Base-by-base conservation (phyloP, 495 filamentous ascomycete genomes). In the Penicillium canescens region DNA sequence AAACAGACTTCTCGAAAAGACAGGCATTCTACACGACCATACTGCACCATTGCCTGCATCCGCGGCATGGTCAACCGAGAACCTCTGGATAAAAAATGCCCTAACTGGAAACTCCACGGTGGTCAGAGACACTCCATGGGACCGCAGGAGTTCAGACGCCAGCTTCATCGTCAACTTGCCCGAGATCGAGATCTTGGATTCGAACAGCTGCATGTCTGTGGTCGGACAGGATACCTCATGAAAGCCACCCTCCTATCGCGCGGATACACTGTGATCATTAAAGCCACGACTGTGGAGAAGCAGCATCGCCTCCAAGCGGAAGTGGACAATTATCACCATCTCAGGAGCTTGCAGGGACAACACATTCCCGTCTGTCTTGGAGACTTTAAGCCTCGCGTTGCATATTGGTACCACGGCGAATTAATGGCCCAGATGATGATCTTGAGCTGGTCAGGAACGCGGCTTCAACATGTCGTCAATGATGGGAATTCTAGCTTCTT, bases 191-290 rank as follows among this genome's bases (percentile, higher is more conserved):
- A 63, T 28, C 12, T 36, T 28, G 55, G 67, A 8, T 67, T 69
- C 48, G 52, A 62, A 53, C 52, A 55, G 18, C 46, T 69, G n/a
- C 55, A 69, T 31, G 33, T 69, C 41, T 41, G 56, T 58, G 55
- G 63, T 48, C 57, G 53, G 47, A 69, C 57, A 13, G 62, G 63
- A 13, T 69, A 63, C 42, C 61, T 69, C 14, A 37, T 70, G 10
- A 70, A 67, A 53, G 64, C 64, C 11, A 65, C 60, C 12, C 57
- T 70, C 21, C 41, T 65, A 18, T 61, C 53, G 21, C 60, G 55
- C 40, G 57, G 67, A 38, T 70, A 70, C 23, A 67, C 64, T 23
- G 49, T 67, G 42, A 37, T 67, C 2, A 63, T 67, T 26, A 70
- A 67, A 46, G 61, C 64, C 33, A 70, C 60, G 2, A 59, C 60